Evolutionary conservation across 2,329 filamentous ascomycete genomes (phyloP).

Genomic region (Apiospora arundinis): DNA sequence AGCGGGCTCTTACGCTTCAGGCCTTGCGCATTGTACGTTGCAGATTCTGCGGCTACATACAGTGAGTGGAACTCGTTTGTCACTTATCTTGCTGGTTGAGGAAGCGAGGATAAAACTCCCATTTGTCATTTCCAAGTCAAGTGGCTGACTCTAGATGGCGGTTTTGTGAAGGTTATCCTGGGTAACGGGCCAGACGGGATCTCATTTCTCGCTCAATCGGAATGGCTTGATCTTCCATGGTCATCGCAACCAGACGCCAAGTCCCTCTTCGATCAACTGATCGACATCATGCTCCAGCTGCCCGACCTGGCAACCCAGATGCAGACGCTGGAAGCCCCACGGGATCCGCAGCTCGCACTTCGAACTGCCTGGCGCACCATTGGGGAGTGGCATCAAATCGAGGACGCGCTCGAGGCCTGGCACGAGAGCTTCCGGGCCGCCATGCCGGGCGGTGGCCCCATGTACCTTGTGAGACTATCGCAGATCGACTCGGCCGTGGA

Average conservation of each 20-base stretch:
- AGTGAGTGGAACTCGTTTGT: constrained; percentile 22
- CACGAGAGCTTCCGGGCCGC: constrained; percentile 25
- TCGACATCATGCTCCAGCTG: constrained; percentile 31
- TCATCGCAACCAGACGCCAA: constrained; percentile 22
- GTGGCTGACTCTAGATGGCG: not conserved
- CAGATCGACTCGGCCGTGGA: constrained; percentile 19
- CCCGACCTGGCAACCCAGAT: constrained; percentile 26
- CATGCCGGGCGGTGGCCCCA: constrained; percentile 26
- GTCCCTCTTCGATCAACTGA: constrained; percentile 30
- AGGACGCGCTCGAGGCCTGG: constrained; percentile 23
- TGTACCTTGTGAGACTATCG: constrained; percentile 32
- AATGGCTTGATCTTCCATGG: constrained; percentile 31
- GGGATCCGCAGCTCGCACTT: not conserved
- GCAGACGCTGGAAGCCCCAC: not conserved
- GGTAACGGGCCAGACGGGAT: not conserved
- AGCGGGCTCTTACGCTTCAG: constrained; percentile 26
- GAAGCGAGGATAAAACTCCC: not conserved
- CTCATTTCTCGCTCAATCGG: constrained; percentile 27
- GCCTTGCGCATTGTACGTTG: constrained; percentile 30
- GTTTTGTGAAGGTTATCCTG: not conserved
- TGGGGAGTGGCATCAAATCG: not conserved
- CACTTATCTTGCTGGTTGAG: not conserved
- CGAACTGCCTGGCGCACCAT: not conserved
- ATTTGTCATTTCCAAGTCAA: too few relatives aligned
- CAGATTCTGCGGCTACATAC: constrained; percentile 30